phyloP scores from a whole-genome alignment of 1,284 basidiomycete genomes.

The Heterobasidion irregulare region DNA sequence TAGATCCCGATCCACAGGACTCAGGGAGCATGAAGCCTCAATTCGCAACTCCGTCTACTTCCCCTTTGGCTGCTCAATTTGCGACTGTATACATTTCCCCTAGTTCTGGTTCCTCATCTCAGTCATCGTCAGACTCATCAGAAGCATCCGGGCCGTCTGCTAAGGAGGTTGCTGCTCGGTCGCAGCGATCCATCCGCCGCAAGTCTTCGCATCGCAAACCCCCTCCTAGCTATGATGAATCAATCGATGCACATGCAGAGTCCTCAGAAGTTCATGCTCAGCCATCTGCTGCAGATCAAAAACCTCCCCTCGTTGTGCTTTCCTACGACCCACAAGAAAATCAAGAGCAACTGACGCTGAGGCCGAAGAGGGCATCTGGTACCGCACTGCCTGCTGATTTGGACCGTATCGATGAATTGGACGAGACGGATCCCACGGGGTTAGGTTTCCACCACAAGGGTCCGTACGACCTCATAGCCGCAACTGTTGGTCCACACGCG shows the following conservation, averaged over 20 bases:
- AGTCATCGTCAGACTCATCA: neutral
- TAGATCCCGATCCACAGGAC: neutral
- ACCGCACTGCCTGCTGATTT: constrained; percentile 30
- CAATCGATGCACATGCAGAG: neutral
- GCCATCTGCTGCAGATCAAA: neutral
- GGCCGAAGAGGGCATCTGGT: constrained; percentile 6
- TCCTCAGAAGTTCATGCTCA: neutral
- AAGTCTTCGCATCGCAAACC: neutral
- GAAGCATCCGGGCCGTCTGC: neutral
- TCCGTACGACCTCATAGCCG: constrained; percentile 54
- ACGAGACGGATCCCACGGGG: constrained; percentile 62
- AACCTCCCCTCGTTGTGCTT: constrained; percentile 1
- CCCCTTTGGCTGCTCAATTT: too few species aligned
- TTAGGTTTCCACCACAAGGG: constrained; percentile 53
- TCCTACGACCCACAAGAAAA: neutral
- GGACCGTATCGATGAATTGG: constrained; percentile 67
- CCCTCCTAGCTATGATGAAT: constrained; percentile 1
- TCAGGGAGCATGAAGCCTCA: neutral
- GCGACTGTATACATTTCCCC: too few species aligned
- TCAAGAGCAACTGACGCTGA: neutral
- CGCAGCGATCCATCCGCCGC: neutral
- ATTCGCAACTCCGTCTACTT: neutral
- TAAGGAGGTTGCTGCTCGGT: neutral
- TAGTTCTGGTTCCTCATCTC: too few species aligned
- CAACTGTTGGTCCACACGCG: constrained; percentile 7